Evolutionary conservation across 306 rosid genomes (phyloP).

Genomic region (Fragaria vesca): DNA sequence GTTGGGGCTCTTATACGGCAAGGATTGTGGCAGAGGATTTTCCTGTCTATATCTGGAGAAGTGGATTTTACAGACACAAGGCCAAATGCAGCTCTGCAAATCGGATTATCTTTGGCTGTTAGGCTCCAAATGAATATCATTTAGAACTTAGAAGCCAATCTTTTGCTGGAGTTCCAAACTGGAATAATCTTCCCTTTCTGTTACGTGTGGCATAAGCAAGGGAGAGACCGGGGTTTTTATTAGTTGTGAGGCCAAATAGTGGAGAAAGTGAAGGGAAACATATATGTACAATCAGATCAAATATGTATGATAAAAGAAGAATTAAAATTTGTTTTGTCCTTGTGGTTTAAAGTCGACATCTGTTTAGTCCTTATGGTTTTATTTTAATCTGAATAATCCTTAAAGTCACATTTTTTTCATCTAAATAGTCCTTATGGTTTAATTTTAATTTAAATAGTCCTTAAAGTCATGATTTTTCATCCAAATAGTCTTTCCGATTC

Average conservation of each 20-base stretch:
- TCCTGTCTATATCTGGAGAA: constrained; percentile 56
- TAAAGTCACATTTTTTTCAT: too few relatives aligned
- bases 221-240: neutral
- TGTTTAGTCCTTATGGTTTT: too few relatives aligned
- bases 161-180: neutral
- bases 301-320: neutral
- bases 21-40: constrained; percentile 45
- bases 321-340: too few relatives aligned
- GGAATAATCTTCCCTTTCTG: neutral
- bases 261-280: neutral
- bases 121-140: constrained; percentile 25
- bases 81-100: constrained; percentile 27
- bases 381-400: too few relatives aligned
- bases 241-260: neutral
- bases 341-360: too few relatives aligned
- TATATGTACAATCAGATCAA: neutral
- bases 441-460: too few relatives aligned
- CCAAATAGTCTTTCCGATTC: too few relatives aligned
- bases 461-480: too few relatives aligned
- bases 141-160: neutral
- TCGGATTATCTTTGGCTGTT: constrained; percentile 62
- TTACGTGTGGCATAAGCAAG: neutral
- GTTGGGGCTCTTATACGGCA: constrained; percentile 56
- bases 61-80: constrained; percentile 36
- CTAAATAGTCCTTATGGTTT: too few relatives aligned